Base-by-base conservation (phyloP, 1,284 basidiomycete genomes). In the Cryptococcus hybrid region DNA sequence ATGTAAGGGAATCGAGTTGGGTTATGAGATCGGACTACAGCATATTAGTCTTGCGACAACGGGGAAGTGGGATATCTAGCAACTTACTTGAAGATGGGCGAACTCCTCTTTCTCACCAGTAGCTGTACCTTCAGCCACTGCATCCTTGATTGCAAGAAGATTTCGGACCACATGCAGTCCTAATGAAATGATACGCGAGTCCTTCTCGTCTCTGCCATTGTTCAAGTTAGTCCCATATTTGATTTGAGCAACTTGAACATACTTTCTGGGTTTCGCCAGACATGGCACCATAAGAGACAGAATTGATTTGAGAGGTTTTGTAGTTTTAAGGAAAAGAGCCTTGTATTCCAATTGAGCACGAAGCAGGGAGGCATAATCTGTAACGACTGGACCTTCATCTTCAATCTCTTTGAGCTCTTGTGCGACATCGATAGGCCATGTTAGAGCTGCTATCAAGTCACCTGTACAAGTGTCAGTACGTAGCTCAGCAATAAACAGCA, bases 371-470 rank as follows among this genome's bases (percentile, higher is more conserved):
- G 90, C 90, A 74, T 93, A 96, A 76, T 97, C 93, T 13, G 89
- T 85, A 15, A 86, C 84, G 58, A 83, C 84, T 69, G 88, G 87
- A 35, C 84, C 87, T 52, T 90, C 88, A 55, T 80, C 81, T 69
- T 91, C 88, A 51, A 93, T 82, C 70, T 96, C 93, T 71, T 89
- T 89, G 60, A 97, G 80, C 77, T 97, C 94, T 67, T 90, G 87
- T 1, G 89, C 88, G 59, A 96, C 81, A 77, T 97, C 90, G 58
- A 97, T 94, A 1, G 94, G 94, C 93, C 93, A 97, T 3, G 92
- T 97, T 87, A 97, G 89, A 0, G 92, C 92, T 0, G 90, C 90
- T 69, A 95, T 87, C 34, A 97, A 81, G 73, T 97, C 94, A 6
- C 86, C 81, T 82, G 62, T 38, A 38, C 13, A 2, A 36, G 30